Evolutionary conservation across 805 yeast genomes (phyloP).

Genomic region (Ogataea thermomethanolica): DNA sequence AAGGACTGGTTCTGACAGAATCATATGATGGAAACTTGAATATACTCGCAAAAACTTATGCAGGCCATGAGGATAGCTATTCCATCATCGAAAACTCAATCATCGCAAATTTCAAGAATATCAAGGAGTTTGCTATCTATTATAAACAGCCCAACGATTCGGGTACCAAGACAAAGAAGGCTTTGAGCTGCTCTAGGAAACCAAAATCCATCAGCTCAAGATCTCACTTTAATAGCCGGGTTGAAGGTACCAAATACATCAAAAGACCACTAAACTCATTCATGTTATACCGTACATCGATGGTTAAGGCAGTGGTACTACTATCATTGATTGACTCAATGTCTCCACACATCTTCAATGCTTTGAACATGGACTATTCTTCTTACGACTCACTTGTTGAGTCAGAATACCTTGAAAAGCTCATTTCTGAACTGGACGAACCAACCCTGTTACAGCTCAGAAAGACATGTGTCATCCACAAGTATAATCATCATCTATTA

Average conservation of each 20-base stretch:
- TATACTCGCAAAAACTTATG: constrained; percentile 27
- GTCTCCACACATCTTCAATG: constrained; percentile 18
- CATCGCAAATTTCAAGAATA: constrained; percentile 18
- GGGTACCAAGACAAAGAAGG: constrained; percentile 9
- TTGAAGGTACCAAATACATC: constrained; percentile 23
- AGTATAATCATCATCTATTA: constrained; percentile 40
- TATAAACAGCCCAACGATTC: constrained; percentile 23
- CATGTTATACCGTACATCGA: constrained; percentile 43
- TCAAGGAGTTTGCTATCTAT: constrained; percentile 26
- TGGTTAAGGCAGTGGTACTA: constrained; percentile 39
- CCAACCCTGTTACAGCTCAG: constrained; percentile 10
- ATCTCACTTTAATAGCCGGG: background rate
- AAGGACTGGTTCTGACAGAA: constrained; percentile 24
- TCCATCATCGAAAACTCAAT: constrained; percentile 20
- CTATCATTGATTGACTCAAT: constrained; percentile 26
- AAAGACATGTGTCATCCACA: constrained; percentile 19
- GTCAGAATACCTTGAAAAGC: constrained; percentile 10
- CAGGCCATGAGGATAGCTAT: constrained; percentile 24
- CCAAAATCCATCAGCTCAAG: constrained; percentile 5
- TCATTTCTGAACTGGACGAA: constrained; percentile 12
- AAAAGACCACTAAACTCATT: constrained; percentile 47
- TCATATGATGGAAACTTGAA: constrained; percentile 13
- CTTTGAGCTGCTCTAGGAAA: constrained; percentile 3
- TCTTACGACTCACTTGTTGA: constrained; percentile 19
- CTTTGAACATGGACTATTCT: constrained; percentile 15